Evolutionary conservation across 805 yeast species (phyloP), one percentile per base, ranked within the genome.

Genomic region (Spencermartinsiella europaea): DNA sequence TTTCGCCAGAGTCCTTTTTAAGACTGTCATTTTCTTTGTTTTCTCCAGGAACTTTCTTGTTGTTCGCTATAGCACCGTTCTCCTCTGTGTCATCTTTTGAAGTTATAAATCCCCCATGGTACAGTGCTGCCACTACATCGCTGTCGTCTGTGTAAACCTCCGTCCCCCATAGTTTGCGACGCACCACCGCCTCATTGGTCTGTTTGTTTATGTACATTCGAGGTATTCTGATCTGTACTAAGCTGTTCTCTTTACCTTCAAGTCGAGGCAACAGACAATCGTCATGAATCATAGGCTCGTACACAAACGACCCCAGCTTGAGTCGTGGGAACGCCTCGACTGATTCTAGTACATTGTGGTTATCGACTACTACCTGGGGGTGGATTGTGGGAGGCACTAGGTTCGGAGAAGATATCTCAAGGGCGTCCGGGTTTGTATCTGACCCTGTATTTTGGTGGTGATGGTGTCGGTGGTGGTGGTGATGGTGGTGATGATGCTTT

Each of bases 91-190:
- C 41, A 4, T n/a, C 25, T 3, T 21, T 20, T 3, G 17, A 22
- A 2, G 74, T 63, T 47, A 81, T 71, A 39, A 82, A 66, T 0
- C 96, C 96, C 50, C 80, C 69, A 57, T 93, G 98, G 51, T 79
- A 75, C 43, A 91, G 67, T 0, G 81, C 83, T 3, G 85, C 72
- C 33, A 91, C 72, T 1, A 90, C 68, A 63, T 91, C 96, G 0
- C 95, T 84, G 63, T 91, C 99, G 64, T 93, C 98, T 0, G 97
- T 86, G 64, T 91, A 93, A 0, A 93, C 71, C 38, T 90, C 95
- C 1, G 90, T 77, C 1, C 99, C 99, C 98, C 98, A 91, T 1
- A 89, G 74, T 42, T 79, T 68, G 25, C 83, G 77, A 31, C 55
- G 58, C 12, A 68, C 70, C 42, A 78, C 71, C 25, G 68, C 70